These are phyloP conservation scores for Prunus mume DNA, from an alignment of 306 rosid species.

Conservation along the genomic window DNA sequence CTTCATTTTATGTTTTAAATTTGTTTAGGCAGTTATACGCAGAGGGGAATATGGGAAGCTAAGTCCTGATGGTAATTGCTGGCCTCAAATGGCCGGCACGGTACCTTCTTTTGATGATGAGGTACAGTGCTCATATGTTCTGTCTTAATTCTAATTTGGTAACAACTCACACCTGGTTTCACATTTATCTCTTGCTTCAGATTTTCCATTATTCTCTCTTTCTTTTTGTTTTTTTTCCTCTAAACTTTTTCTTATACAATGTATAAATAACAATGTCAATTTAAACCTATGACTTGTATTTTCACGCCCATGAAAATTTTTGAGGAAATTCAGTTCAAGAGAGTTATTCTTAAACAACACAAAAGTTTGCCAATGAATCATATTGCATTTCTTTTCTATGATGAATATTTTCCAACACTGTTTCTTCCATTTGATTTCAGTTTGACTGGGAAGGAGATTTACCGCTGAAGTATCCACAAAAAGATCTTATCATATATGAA, in stretches of 20 bases:
- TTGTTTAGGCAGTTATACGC: constrained; percentile 83
- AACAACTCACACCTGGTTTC: neutral
- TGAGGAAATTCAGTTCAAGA: neutral
- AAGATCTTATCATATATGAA: constrained; percentile 86
- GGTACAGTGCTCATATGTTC: constrained; percentile 35
- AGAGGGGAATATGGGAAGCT: constrained; percentile 77
- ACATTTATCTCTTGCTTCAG: neutral
- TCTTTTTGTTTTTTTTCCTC: neutral
- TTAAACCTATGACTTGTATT: neutral
- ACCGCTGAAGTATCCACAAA: constrained; percentile 70
- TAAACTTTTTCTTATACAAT: neutral
- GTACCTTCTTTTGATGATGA: constrained; percentile 57
- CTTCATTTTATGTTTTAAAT: constrained; percentile 9
- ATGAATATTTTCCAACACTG: neutral
- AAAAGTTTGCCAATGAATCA: neutral
- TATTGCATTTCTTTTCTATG: neutral
- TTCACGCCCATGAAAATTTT: neutral
- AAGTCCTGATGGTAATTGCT: constrained; percentile 75
- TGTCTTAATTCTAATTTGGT: neutral
- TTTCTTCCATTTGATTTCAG: constrained; percentile 48
- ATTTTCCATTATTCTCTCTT: neutral
- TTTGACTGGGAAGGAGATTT: constrained; percentile 99
- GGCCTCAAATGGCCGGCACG: constrained; percentile 94
- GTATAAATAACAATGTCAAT: neutral
- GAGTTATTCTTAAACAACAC: neutral